Conservation (phyloP, 345 rosid species). For the Excoecaria agallocha region DNA sequence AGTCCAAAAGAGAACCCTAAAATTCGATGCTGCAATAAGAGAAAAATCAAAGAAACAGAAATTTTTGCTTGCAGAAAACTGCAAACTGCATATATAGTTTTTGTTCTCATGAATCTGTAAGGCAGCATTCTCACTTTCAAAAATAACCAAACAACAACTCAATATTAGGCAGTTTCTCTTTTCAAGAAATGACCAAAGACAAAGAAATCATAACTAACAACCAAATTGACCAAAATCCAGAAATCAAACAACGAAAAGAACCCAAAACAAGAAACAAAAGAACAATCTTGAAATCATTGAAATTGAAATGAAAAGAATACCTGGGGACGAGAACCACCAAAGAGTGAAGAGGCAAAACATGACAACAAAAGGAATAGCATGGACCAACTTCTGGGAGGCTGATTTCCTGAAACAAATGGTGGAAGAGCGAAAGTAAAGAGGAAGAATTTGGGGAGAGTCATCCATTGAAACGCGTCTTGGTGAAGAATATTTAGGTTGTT, state of each 20-base stretch:
- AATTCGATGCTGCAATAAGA: neutral
- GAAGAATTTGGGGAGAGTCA: slow-evolving; percentile 27
- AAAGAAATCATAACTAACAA: neutral
- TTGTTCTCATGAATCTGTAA: neutral
- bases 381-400: slow-evolving; percentile 37
- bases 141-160: neutral
- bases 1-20: neutral
- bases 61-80: neutral
- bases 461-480: slow-evolving; percentile 22
- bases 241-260: neutral
- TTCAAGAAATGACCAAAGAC: neutral
- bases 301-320: slow-evolving; percentile 18
- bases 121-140: neutral
- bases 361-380: slow-evolving; percentile 46
- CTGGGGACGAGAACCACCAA: slow-evolving; percentile 62
- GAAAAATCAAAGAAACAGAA: neutral
- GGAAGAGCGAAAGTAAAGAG: slow-evolving; percentile 21
- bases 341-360: slow-evolving; percentile 55
- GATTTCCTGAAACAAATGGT: slow-evolving; percentile 26
- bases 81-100: neutral
- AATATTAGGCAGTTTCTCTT: neutral
- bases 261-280: neutral
- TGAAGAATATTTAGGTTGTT: neutral
- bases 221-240: neutral
- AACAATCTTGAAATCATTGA: neutral